Percentiles rank a stretch among this genome's conserved stretches.
These are phyloP conservation scores for Pseudoperonospora humuli DNA, from an alignment of 352 stramenopile species.

Conservation along the genomic window DNA sequence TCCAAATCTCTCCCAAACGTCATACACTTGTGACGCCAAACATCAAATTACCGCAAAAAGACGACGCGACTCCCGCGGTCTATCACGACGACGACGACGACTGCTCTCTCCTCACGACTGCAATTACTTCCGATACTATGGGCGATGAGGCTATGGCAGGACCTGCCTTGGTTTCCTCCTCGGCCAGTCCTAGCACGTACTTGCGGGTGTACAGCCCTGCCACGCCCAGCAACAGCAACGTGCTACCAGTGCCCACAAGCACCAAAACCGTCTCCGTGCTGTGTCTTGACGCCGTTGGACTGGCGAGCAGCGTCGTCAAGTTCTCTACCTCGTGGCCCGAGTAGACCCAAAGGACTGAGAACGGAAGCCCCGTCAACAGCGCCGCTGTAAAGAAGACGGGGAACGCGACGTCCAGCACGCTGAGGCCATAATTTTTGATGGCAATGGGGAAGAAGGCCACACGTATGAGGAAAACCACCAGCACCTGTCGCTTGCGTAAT, in stretches of 20 bases:
- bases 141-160: neutral
- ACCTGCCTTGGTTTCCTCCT: constrained; percentile 30
- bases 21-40: constrained; percentile 13
- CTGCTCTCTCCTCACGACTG: constrained; percentile 2
- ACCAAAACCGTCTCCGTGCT: constrained; percentile 46
- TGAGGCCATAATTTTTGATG: constrained; percentile 84
- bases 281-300: constrained; percentile 28
- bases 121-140: neutral
- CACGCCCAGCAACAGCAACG: constrained; percentile 48
- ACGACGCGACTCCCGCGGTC: constrained; percentile 4
- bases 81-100: neutral
- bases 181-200: constrained; percentile 49
- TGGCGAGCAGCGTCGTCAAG: constrained; percentile 39
- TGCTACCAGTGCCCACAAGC: constrained; percentile 43
- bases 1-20: constrained; percentile 2
- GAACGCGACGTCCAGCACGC: constrained; percentile 65
- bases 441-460: constrained; percentile 79
- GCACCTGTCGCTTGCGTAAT: constrained; percentile 46
- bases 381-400: constrained; percentile 55
- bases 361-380: constrained; percentile 57
- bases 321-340: constrained; percentile 63
- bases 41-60: too few relatives aligned
- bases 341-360: constrained; percentile 75
- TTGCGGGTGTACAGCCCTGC: constrained; percentile 65
- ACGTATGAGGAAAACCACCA: constrained; percentile 75